Conservation (phyloP, 2,329 filamentous ascomycete species). For the Aspergillus sp. region DNA sequence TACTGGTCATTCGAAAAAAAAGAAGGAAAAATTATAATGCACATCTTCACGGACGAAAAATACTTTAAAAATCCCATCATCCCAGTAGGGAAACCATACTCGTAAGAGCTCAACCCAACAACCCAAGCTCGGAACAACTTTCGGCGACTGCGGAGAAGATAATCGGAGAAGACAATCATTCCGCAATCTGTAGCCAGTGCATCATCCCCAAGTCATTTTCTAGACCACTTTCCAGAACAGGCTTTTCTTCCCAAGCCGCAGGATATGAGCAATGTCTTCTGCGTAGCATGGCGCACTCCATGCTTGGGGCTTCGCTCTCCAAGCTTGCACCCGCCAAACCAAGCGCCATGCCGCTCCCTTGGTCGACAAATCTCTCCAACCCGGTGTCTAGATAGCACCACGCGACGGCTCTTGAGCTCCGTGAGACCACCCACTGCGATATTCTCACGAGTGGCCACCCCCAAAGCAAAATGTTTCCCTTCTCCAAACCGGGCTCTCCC, state of each 20-base stretch:
- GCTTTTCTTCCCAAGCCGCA: constrained; percentile 15
- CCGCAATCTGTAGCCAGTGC: not conserved
- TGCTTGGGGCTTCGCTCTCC: constrained; percentile 36
- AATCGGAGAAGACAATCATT: not conserved
- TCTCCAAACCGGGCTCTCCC: not conserved
- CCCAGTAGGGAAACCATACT: not conserved
- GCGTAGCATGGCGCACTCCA: constrained; percentile 42
- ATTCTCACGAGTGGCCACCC: not conserved
- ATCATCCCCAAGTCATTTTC: not conserved
- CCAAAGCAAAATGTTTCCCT: too few species aligned
- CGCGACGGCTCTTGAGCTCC: constrained; percentile 15
- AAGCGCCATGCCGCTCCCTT: constrained; percentile 19
- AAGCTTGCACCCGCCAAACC: constrained; percentile 21
- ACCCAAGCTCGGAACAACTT: constrained; percentile 15
- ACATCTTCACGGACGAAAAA: not conserved
- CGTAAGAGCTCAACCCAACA: not conserved
- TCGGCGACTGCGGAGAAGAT: constrained; percentile 18
- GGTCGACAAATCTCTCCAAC: constrained; percentile 22
- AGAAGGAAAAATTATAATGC: too few species aligned
- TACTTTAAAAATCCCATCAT: not conserved
- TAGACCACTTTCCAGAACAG: not conserved
- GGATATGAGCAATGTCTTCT: constrained; percentile 45
- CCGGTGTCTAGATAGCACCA: constrained; percentile 18
- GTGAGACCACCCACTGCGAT: not conserved
- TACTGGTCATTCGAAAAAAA: not conserved